Conservation (phyloP, 192 early-diverging fungal genomes). For the Coemansia sp. region DNA sequence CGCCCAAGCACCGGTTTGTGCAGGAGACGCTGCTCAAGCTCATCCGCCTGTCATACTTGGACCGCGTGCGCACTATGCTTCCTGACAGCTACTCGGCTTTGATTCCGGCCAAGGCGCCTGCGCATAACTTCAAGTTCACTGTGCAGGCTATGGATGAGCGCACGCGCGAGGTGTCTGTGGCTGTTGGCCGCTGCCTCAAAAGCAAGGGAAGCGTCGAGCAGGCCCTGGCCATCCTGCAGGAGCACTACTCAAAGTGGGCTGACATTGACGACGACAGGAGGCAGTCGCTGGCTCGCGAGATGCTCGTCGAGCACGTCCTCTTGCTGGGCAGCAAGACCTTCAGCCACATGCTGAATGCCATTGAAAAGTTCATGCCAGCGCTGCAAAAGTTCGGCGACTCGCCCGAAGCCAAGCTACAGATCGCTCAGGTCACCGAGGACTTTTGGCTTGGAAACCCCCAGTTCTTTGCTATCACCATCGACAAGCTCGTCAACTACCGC, state of each 20-base stretch:
- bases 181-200: constrained; percentile 46
- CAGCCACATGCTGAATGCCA: constrained; percentile 86
- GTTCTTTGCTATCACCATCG: constrained; percentile 89
- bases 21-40: constrained; percentile 84
- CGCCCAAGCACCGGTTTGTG: constrained; percentile 61
- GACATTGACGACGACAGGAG: constrained; percentile 38
- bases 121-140: constrained; percentile 69
- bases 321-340: constrained; percentile 91
- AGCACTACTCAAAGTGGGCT: constrained; percentile 46
- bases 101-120: constrained; percentile 65
- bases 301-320: constrained; percentile 80
- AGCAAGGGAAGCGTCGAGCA: constrained; percentile 47
- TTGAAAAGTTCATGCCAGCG: constrained; percentile 71
- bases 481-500: constrained; percentile 94
- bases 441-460: constrained; percentile 91
- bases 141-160: constrained; percentile 57
- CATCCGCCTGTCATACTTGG: constrained; percentile 84
- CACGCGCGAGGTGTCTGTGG: constrained; percentile 62
- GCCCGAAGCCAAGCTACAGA: constrained; percentile 68
- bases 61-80: constrained; percentile 76
- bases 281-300: constrained; percentile 59
- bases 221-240: constrained; percentile 46
- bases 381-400: constrained; percentile 38
- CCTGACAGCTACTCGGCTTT: constrained; percentile 63
- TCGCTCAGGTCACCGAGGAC: constrained; percentile 61